Evolutionary conservation across 2,329 filamentous ascomycete species (phyloP).

Genomic region (Hypoxylon sp.): DNA sequence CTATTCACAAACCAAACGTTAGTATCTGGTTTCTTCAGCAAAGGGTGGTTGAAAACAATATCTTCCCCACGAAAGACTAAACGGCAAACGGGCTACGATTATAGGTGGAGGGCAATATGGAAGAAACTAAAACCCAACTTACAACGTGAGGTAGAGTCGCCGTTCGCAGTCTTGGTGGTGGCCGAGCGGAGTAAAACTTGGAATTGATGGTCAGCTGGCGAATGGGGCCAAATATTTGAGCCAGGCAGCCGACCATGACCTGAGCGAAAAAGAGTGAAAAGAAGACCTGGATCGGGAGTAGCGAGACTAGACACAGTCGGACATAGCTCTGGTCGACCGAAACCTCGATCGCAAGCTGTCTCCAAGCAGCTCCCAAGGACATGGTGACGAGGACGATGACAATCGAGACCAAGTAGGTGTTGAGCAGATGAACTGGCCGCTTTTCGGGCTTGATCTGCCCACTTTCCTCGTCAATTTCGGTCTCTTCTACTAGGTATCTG

Average conservation of each 20-base stretch:
- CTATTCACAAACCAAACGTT: slow-evolving; percentile 16
- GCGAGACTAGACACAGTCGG: slow-evolving; percentile 69
- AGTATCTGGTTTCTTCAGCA: slow-evolving; percentile 23
- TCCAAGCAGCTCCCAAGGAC: slow-evolving; percentile 74
- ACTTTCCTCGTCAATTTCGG: slow-evolving; percentile 75
- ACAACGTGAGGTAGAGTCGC: slow-evolving; percentile 69
- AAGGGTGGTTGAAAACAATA: too few relatives aligned
- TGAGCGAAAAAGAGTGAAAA: slow-evolving; percentile 85
- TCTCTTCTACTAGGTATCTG: slow-evolving; percentile 54
- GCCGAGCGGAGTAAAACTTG: slow-evolving; percentile 81
- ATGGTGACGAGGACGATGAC: slow-evolving; percentile 72
- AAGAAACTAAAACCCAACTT: too few relatives aligned
- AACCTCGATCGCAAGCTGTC: slow-evolving; percentile 73
- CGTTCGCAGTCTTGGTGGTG: slow-evolving; percentile 68
- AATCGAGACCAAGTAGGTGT: slow-evolving; percentile 72
- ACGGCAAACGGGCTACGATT: too few relatives aligned
- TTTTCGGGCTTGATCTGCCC: slow-evolving; percentile 71
- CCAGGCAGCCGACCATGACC: slow-evolving; percentile 78
- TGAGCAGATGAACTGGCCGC: slow-evolving; percentile 73
- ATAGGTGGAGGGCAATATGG: background rate
- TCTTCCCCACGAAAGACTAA: slow-evolving; percentile 7
- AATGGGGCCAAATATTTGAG: slow-evolving; percentile 79
- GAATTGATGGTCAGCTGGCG: slow-evolving; percentile 78
- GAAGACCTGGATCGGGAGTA: slow-evolving; percentile 78
- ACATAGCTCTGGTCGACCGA: slow-evolving; percentile 69